A percentile compares a stretch with the other conserved stretches of the same genome.
These are phyloP conservation scores for Brachypodium distachyon DNA, from an alignment of 202 grass and related monocot genomes.

Conservation along the genomic window DNA sequence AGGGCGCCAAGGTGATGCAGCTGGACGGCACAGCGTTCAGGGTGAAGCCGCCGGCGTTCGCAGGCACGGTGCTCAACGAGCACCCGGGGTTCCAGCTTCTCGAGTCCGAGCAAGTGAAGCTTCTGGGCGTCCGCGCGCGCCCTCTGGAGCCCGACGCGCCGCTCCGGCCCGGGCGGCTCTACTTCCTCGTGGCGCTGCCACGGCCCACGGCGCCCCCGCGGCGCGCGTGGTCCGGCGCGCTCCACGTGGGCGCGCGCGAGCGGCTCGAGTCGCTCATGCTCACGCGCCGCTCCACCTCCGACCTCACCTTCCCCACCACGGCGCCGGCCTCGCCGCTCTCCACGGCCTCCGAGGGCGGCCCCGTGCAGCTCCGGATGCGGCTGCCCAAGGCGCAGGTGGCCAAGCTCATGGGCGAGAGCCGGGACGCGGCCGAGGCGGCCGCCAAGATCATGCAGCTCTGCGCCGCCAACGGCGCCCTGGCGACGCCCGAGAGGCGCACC, in stretches of 20 bases:
- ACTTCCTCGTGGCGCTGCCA: conserved; percentile 87
- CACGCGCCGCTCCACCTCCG: conserved; percentile 79
- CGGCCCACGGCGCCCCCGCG: conserved; percentile 17
- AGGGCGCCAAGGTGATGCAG: conserved; percentile 91
- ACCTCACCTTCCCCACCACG: conserved; percentile 35
- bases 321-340: conserved; percentile 28
- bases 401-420: conserved; percentile 80
- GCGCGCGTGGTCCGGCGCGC: conserved; percentile 68
- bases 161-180: conserved; percentile 58
- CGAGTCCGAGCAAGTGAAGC: conserved; percentile 77
- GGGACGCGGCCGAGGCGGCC: conserved; percentile 59
- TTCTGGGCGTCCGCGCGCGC: conserved; percentile 46
- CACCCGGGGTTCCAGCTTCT: conserved; percentile 76
- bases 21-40: conserved; percentile 81
- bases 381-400: conserved; percentile 84
- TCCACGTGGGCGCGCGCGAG: conserved; percentile 75
- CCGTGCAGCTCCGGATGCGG: conserved; percentile 46
- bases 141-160: conserved; percentile 49
- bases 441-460: conserved; percentile 94
- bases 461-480: background rate
- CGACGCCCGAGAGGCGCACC: conserved; percentile 33
- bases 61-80: conserved; percentile 52
- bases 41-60: conserved; percentile 58
- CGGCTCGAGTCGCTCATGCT: conserved; percentile 92
- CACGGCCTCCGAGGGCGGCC: conserved; percentile 36